Conservation (phyloP, 768 basidiomycete genomes). For the Chalciporus pseudorubinellus region DNA sequence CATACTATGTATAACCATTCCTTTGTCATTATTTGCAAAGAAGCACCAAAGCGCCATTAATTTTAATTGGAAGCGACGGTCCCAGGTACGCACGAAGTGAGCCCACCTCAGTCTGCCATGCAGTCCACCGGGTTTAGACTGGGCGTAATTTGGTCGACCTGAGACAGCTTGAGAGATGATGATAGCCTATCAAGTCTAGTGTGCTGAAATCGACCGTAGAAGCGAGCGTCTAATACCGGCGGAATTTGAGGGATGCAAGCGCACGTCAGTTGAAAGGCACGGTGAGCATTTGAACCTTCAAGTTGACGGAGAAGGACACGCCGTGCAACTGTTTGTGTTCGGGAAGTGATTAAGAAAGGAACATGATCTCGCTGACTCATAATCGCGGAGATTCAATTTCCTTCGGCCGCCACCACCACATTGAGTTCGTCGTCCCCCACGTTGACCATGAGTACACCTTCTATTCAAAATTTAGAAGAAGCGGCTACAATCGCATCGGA, state of each 20-base stretch:
- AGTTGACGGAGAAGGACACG: too few relatives aligned
- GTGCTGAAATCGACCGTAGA: neutral
- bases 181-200: too few relatives aligned
- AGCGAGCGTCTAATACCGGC: slow-evolving; percentile 6
- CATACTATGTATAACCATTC: too few relatives aligned
- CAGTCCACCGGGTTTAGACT: neutral
- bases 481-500: slow-evolving; percentile 49
- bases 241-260: neutral
- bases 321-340: too few relatives aligned
- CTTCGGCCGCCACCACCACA: slow-evolving; percentile 12
- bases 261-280: neutral
- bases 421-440: neutral
- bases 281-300: neutral
- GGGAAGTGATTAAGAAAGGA: too few relatives aligned
- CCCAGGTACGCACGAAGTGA: neutral
- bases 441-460: slow-evolving; percentile 30
- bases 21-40: too few relatives aligned
- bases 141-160: neutral
- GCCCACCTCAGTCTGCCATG: neutral
- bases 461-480: slow-evolving; percentile 43
- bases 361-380: slow-evolving; percentile 23
- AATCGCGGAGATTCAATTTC: slow-evolving; percentile 21
- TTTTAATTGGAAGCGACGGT: neutral
- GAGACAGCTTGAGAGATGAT: too few relatives aligned
- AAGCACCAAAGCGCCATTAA: neutral